Evolutionary conservation across 345 rosid species (phyloP).

Genomic region (Zanthoxylum bungeanum): DNA sequence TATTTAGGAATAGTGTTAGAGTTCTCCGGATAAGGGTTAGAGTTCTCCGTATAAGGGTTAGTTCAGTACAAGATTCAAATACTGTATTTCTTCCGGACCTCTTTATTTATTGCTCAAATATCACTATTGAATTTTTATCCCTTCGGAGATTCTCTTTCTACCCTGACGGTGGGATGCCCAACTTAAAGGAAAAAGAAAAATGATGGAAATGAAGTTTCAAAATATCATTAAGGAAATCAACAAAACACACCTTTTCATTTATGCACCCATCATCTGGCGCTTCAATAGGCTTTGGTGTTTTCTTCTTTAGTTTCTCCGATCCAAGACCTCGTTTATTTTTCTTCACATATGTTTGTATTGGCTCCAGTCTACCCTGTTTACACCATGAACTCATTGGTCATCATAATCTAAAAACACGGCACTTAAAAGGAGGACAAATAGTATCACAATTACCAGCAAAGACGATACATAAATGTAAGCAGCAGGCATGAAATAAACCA

Average conservation of each 20-base stretch:
- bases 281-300: constrained; percentile 22
- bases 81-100: not conserved
- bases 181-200: not conserved
- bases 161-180: too few relatives aligned
- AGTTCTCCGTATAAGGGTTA: not conserved
- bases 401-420: not conserved
- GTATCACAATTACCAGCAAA: not conserved
- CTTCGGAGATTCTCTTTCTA: not conserved
- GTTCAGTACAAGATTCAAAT: not conserved
- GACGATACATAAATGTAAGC: not conserved
- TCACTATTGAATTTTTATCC: too few relatives aligned
- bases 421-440: too few relatives aligned
- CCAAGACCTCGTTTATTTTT: constrained; percentile 80
- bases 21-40: not conserved
- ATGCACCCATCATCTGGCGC: constrained; percentile 21
- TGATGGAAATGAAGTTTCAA: not conserved
- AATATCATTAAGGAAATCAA: not conserved
- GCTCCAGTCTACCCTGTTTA: constrained; percentile 76
- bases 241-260: constrained; percentile 30
- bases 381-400: constrained; percentile 13
- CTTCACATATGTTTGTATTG: constrained; percentile 51
- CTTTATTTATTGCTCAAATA: not conserved
- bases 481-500: not conserved
- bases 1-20: not conserved
- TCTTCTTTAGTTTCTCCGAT: constrained; percentile 50